Conservation (phyloP, 371 early-diverging fungal species). For the Capniomyces stellatus region DNA sequence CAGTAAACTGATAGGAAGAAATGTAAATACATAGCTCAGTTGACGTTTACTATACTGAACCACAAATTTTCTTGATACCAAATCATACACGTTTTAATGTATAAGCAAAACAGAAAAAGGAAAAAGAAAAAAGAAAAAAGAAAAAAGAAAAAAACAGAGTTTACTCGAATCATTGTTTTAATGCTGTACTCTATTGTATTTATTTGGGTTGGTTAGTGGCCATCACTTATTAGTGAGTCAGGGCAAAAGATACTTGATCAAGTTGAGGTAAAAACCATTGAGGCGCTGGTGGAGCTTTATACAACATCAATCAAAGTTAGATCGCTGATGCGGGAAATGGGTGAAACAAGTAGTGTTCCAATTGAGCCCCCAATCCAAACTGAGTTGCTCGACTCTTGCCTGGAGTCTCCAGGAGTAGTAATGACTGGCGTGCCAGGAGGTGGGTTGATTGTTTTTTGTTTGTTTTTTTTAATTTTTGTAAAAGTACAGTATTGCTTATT, state of each 20-base stretch:
- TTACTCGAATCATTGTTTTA: too few species aligned
- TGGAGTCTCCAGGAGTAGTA: conserved; percentile 51
- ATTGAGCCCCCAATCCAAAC: conserved; percentile 85
- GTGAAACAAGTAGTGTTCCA: conserved; percentile 51
- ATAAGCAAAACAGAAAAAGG: too few species aligned
- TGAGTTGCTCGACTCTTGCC: conserved; percentile 54
- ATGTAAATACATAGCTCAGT: background rate
- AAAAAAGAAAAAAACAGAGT: too few species aligned
- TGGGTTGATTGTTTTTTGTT: conserved; percentile 4
- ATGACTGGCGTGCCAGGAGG: conserved; percentile 91
- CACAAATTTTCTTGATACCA: too few species aligned
- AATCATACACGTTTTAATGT: too few species aligned
- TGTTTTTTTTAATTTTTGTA: background rate
- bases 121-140: too few species aligned
- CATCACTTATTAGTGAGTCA: background rate
- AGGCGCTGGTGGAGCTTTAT: conserved; percentile 12
- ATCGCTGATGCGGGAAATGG: conserved; percentile 44
- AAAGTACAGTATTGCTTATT: background rate
- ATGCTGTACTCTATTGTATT: too few species aligned
- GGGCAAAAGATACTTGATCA: background rate
- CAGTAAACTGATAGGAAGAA: background rate
- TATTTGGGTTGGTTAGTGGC: background rate
- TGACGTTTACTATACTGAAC: too few species aligned
- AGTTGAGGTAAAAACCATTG: background rate
- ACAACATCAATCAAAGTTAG: conserved; percentile 29